Evolutionary conservation across 2,329 filamentous ascomycete species (phyloP), one percentile per base, ranked within the genome.

Genomic region (Monosporascus sp.): DNA sequence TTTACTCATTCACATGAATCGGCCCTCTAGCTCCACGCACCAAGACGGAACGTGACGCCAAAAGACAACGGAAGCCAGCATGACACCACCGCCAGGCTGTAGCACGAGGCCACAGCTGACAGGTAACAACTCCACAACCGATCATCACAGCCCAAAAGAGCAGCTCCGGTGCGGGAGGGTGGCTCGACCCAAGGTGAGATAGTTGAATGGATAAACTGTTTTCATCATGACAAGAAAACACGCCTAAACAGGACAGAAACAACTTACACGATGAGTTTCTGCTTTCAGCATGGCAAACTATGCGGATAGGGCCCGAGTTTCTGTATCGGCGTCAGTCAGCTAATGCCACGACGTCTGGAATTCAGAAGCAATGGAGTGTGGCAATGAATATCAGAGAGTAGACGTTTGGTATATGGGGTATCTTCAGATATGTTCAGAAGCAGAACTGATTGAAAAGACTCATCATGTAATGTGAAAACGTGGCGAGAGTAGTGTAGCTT

Each of bases 201-300:
- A 79, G 82, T 85, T 80, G 84, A 88, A 88, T 88, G 84, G 84
- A 88, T 87, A 85, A 83, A 83, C 84, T 84, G 68, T 61, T 78
- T 73, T 83, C 80, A 83, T 83, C 80, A 81, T 72, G 60, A 67
- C 50, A 55, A 37, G 35, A 53, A 48, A 37, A 44, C 15, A 37
- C 25, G 27, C 31, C 11, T 31, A 51, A 46, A 4, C 56, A 58
- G 56, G 15, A 31, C 6, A n/a, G 27, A 52, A 47, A 47, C 22
- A 9, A 53, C 56, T 59, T 73, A 68, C 68, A 57, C 73, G 69
- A 74, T 73, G 70, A 72, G 66, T 54, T 52, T 55, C 48, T 53
- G 38, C 39, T 11, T 8, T 18, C 8, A 8, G 27, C 11, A 35
- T 35, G 9, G 31, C 11, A 35, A 5, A 14, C 31, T 14, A 35